Percentiles rank a stretch among this genome's conserved stretches.
phyloP scores from a whole-genome alignment of 2,329 filamentous ascomycete species.

The Phoma sp. region DNA sequence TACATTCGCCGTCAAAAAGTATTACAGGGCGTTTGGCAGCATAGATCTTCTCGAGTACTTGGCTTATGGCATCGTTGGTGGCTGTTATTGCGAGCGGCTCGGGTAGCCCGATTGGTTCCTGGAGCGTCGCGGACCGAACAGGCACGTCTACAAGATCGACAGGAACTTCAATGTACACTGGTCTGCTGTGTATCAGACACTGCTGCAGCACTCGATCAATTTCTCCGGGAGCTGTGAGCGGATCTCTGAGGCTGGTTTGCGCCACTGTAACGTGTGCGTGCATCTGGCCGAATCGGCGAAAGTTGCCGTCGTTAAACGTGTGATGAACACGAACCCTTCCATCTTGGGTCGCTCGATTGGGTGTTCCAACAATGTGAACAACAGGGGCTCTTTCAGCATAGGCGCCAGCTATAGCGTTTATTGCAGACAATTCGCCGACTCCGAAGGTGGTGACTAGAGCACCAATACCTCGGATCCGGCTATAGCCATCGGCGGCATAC shows the following conservation, averaged over 20 bases:
- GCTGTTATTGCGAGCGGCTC: slow-evolving; percentile 20
- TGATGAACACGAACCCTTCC: slow-evolving; percentile 63
- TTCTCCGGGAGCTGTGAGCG: slow-evolving; percentile 54
- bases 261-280: slow-evolving; percentile 57
- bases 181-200: slow-evolving; percentile 60
- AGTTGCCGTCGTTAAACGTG: slow-evolving; percentile 69
- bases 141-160: slow-evolving; percentile 57
- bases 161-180: slow-evolving; percentile 64
- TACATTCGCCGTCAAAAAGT: slow-evolving; percentile 60
- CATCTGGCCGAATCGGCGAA: slow-evolving; percentile 59
- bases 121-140: slow-evolving; percentile 45
- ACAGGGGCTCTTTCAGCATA: slow-evolving; percentile 76
- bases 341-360: slow-evolving; percentile 53
- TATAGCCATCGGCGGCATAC: slow-evolving; percentile 63
- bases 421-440: slow-evolving; percentile 70
- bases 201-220: slow-evolving; percentile 60
- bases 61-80: slow-evolving; percentile 40
- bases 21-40: slow-evolving; percentile 57
- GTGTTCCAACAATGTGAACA: slow-evolving; percentile 65
- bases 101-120: slow-evolving; percentile 8
- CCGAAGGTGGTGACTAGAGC: slow-evolving; percentile 79
- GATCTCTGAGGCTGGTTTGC: slow-evolving; percentile 57
- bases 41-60: slow-evolving; percentile 53
- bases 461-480: slow-evolving; percentile 63
- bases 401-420: slow-evolving; percentile 76